These are phyloP conservation scores for Chenopodium formosanum DNA, from an alignment of 148 eudicot genomes.

Conservation along the genomic window DNA sequence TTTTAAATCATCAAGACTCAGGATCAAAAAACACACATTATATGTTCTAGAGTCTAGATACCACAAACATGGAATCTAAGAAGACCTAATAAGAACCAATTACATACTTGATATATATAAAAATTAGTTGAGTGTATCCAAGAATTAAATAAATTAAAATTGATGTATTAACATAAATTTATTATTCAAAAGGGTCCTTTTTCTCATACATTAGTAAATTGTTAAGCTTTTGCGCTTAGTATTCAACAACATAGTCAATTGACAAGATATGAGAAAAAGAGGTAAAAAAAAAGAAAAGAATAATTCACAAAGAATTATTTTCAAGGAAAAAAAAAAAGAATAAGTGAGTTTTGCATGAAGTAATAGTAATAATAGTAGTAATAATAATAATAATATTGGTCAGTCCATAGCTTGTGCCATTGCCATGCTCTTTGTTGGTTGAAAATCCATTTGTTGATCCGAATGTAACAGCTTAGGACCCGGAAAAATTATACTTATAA, in stretches of 20 bases:
- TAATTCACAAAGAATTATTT: conserved; percentile 32
- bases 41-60: no score
- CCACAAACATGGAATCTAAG: no score
- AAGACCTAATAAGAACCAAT: no score
- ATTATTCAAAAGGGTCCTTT: conserved; percentile 17
- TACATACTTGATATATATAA: no score
- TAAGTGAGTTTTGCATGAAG: conserved; percentile 15
- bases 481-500: conserved; percentile 11
- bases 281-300: conserved; percentile 13
- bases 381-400: conserved; percentile 8
- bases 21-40: no score
- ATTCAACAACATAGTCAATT: not conserved
- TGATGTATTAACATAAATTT: not conserved
- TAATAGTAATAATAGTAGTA: not conserved
- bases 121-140: not conserved
- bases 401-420: conserved; percentile 18
- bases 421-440: conserved; percentile 1
- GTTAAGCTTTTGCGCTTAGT: conserved; percentile 29
- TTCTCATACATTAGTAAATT: conserved; percentile 23
- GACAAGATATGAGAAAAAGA: not conserved
- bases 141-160: not conserved
- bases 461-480: conserved; percentile 25
- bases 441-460: conserved; percentile 22
- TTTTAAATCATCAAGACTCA: no score
- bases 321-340: conserved; percentile 6